Evolutionary conservation across 176 grass and related monocot genomes (phyloP), one percentile per base, ranked within the genome.

Genomic region (Juncus effusus): DNA sequence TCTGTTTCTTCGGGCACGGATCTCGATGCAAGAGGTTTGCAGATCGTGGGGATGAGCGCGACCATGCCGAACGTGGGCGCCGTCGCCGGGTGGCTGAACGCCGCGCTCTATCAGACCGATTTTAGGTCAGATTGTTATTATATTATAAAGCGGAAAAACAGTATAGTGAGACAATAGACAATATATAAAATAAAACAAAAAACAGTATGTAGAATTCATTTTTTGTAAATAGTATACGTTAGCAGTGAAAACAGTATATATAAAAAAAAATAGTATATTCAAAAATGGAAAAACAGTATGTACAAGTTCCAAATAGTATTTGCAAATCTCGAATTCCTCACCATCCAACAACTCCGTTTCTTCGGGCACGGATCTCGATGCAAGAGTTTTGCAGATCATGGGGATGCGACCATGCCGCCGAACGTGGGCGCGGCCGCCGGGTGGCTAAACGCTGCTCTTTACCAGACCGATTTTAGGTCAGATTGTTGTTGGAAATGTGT

Each of bases 371-470:
- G 88, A 91, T 62, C 67, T 40, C 54, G 80, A 80, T 73, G 49
- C 72, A 71, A 60, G 75, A 78, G 87, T 82, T 54, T 88, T 96
- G 63, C 93, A 96, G 79, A 88, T 96, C 71, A 81, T 96, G 68
- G 87, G 88, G 55, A 96, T 96, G 93, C 93, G 70, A 96, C 87
- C 64, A 96, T 96, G 93, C 87, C 93, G 93, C 87, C 93, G 69
- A 96, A 96, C 14, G 82, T 96, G 42, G 87, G 79, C 74, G 87
- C 82, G 28, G 85, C 91, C 51, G 93, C 93, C 71, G 77, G 86
- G 78, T 96, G 93, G 93, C 87, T 96, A 78, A 87, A 91, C 87
- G 92, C 92, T 6, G 82, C 92, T 79, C 84, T 96, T 42, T 96
- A 96, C 51, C 80, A 96, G 76, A 96, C 92, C 60, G 72, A 91